A percentile compares a stretch with the other conserved stretches of the same genome.
Evolutionary conservation across 345 rosid species (phyloP).

Genomic region (Brassica incana): DNA sequence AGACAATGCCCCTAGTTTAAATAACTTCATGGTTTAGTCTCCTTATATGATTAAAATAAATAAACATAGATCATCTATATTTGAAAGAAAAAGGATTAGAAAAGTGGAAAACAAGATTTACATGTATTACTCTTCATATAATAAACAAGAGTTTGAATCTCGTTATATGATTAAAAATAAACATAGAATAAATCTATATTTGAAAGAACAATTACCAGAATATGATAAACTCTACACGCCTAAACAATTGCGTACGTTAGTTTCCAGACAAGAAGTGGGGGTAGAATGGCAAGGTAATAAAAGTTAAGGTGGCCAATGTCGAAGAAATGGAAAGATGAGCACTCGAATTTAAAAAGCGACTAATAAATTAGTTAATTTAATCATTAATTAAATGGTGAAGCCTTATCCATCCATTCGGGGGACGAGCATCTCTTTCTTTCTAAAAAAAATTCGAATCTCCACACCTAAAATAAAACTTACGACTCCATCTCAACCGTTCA

Average conservation of each 20-base stretch:
- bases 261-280: neutral
- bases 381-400: neutral
- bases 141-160: too few species aligned
- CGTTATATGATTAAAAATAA: neutral
- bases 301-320: neutral
- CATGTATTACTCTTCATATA: too few species aligned
- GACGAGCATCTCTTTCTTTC: slow-evolving; percentile 2
- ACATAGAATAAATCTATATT: neutral
- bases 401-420: slow-evolving; percentile 25
- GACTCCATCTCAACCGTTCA: slow-evolving; percentile 8
- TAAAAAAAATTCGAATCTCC: slow-evolving; percentile 28
- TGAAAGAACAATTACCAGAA: neutral
- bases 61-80: too few species aligned
- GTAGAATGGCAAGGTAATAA: neutral
- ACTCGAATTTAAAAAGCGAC: neutral
- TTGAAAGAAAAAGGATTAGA: too few species aligned
- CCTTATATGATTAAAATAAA: too few species aligned
- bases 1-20: too few species aligned
- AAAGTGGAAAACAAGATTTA: too few species aligned
- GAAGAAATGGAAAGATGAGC: neutral
- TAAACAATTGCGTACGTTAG: neutral
- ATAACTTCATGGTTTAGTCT: neutral
- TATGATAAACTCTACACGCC: neutral
- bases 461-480: neutral
- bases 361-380: neutral